Conservation (phyloP, 208 protist genomes). For the Trichomonas gallinae region DNA sequence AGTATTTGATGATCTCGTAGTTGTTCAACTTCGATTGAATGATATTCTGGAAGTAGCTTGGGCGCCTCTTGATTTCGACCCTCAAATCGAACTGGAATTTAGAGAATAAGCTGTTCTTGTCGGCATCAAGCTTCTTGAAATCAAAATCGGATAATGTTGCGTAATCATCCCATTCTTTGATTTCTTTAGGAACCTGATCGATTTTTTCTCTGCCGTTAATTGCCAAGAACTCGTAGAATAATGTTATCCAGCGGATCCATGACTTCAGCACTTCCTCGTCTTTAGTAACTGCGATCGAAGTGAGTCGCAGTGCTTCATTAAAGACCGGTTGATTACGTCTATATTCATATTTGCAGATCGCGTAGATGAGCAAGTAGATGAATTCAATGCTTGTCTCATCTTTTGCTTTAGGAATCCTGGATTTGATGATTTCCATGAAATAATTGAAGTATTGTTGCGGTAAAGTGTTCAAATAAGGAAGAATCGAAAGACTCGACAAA, state of each 20-base stretch:
- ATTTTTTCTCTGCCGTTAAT: background rate
- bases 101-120: background rate
- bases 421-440: no score
- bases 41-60: background rate
- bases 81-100: background rate
- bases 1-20: background rate
- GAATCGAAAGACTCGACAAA: no score
- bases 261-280: background rate
- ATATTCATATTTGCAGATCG: background rate
- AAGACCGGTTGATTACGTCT: background rate
- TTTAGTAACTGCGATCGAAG: background rate
- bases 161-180: background rate
- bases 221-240: background rate
- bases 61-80: background rate
- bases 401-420: no score
- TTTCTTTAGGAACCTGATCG: background rate
- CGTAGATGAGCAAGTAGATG: background rate
- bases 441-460: no score
- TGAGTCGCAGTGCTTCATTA: background rate
- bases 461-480: no score
- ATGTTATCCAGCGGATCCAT: background rate
- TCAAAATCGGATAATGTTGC: background rate
- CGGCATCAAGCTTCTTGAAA: background rate
- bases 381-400: background rate
- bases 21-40: background rate